Conservation (phyloP, 2,329 filamentous ascomycete genomes). For the Fusarium staphyleae region DNA sequence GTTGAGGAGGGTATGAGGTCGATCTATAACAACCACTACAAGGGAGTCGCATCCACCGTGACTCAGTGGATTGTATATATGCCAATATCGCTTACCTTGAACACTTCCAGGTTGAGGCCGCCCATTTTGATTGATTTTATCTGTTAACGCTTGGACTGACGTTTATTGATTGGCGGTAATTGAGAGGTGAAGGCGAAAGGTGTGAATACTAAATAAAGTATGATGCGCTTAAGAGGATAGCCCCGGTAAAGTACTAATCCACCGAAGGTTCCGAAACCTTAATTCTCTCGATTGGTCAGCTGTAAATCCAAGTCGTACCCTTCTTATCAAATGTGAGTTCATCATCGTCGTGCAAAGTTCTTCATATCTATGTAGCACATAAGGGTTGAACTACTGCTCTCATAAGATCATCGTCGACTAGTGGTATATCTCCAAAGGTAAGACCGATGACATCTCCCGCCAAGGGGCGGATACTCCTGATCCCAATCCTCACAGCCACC, state of each 20-base stretch:
- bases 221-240: conserved; percentile 31
- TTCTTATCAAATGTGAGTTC: not conserved
- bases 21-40: not conserved
- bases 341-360: not conserved
- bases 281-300: conserved; percentile 24
- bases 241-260: conserved; percentile 37
- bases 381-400: not conserved
- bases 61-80: too few species aligned
- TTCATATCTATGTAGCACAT: conserved; percentile 1
- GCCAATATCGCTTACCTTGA: conserved; percentile 71
- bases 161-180: conserved; percentile 17
- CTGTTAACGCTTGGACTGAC: conserved; percentile 6
- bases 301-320: too few species aligned
- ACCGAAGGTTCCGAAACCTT: conserved; percentile 18
- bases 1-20: not conserved
- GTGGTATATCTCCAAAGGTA: conserved; percentile 21
- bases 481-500: conserved; percentile 12
- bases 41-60: too few species aligned
- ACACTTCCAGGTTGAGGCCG: conserved; percentile 90
- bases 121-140: conserved; percentile 58
- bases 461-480: conserved; percentile 9
- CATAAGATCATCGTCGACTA: conserved; percentile 10
- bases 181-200: conserved; percentile 25
- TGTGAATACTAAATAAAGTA: conserved; percentile 21
- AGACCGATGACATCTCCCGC: not conserved